These are phyloP conservation scores for Thuja plicata DNA, from an alignment of 83 land plant genomes.

Conservation along the genomic window DNA sequence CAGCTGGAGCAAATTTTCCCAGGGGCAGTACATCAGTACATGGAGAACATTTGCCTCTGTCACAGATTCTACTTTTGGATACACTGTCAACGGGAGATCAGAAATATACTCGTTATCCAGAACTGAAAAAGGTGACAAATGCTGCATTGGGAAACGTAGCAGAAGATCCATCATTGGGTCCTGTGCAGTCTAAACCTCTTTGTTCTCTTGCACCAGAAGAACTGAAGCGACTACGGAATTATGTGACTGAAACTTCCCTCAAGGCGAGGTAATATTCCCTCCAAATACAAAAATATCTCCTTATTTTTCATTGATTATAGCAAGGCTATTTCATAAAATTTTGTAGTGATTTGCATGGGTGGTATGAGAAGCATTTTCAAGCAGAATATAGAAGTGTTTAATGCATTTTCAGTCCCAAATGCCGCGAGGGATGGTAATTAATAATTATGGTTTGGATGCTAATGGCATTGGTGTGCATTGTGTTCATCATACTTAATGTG, in stretches of 20 bases:
- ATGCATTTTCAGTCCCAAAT: neutral
- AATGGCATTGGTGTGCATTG: neutral
- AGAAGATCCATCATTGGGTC: slow-evolving; percentile 61
- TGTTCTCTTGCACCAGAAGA: slow-evolving; percentile 64
- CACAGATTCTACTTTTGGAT: slow-evolving; percentile 56
- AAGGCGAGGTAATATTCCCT: slow-evolving; percentile 56
- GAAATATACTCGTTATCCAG: slow-evolving; percentile 44
- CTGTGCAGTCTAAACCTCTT: slow-evolving; percentile 55
- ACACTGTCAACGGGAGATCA: slow-evolving; percentile 49
- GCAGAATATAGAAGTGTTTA: neutral
- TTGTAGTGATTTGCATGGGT: neutral
- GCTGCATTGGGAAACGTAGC: slow-evolving; percentile 32
- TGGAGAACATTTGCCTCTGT: slow-evolving; percentile 45
- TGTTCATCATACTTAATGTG: neutral
- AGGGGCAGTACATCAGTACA: slow-evolving; percentile 28
- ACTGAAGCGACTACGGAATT: slow-evolving; percentile 57
- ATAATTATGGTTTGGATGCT: neutral
- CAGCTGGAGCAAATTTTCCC: slow-evolving; percentile 26
- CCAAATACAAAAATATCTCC: neutral
- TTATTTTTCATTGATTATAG: neutral
- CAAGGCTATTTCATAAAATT: neutral
- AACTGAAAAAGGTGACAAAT: slow-evolving; percentile 62
- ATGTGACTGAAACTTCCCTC: slow-evolving; percentile 40
- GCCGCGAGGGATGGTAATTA: neutral
- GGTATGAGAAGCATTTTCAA: neutral